phyloP scores from a whole-genome alignment of 2,329 filamentous ascomycete genomes.

The Fusarium pseudograminearum region DNA sequence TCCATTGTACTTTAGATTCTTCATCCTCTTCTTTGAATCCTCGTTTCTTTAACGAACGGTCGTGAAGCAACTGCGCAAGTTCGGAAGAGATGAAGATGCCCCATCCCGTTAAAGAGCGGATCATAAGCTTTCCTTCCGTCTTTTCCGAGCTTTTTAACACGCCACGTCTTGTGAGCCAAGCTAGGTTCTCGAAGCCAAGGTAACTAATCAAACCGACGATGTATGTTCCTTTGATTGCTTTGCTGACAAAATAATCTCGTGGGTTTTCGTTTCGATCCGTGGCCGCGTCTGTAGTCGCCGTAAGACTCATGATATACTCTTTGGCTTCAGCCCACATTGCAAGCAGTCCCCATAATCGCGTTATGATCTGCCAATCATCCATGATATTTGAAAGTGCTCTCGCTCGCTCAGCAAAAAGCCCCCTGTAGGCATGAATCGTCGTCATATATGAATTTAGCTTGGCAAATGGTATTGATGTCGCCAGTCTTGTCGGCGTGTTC shows the following conservation, averaged over 20 bases:
- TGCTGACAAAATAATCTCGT: background rate
- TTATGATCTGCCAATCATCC: constrained; percentile 41
- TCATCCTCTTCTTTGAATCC: background rate
- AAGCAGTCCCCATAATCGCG: constrained; percentile 28
- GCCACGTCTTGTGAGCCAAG: constrained; percentile 20
- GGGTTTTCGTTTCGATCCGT: background rate
- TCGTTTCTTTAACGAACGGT: background rate
- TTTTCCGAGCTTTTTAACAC: constrained; percentile 16
- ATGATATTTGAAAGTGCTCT: constrained; percentile 23
- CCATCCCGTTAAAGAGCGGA: constrained; percentile 28
- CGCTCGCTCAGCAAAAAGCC: constrained; percentile 2
- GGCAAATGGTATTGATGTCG: accelerated
- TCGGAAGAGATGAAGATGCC: constrained; percentile 20
- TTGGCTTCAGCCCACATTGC: constrained; percentile 23
- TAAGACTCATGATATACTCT: constrained; percentile 1
- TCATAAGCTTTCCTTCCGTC: constrained; percentile 12
- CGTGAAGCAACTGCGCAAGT: constrained; percentile 19
- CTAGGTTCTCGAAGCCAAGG: constrained; percentile 14
- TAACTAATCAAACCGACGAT: constrained; percentile 22
- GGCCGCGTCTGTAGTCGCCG: accelerated
- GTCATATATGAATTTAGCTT: background rate
- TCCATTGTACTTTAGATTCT: background rate
- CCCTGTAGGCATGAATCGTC: background rate
- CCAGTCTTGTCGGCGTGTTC: background rate
- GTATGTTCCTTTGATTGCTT: constrained; percentile 6